Percentiles rank a stretch among this genome's conserved stretches.
These are phyloP conservation scores for Uronychia binucleata DNA, from an alignment of 73 alveolate species.

Conservation along the genomic window DNA sequence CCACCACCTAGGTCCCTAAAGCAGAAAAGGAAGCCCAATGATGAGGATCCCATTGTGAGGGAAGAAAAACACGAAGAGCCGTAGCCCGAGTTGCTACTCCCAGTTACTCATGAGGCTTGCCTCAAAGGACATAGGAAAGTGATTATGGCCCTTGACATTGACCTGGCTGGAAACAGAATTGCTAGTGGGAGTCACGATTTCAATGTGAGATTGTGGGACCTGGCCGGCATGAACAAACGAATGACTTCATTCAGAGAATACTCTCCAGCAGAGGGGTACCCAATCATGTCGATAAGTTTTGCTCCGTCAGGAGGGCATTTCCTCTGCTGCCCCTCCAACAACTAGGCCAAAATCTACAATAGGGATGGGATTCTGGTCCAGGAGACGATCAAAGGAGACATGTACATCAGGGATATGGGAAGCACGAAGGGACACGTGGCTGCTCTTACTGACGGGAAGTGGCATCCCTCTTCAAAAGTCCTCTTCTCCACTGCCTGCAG, in stretches of 20 bases:
- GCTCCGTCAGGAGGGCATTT: conserved; percentile 87
- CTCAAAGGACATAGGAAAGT: conserved; percentile 58
- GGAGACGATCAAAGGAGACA: conserved; percentile 93
- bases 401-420: conserved; percentile 88
- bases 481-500: conserved; percentile 82
- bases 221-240: conserved; percentile 67
- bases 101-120: conserved; percentile 59
- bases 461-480: conserved; percentile 86
- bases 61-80: background rate
- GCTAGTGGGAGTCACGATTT: conserved; percentile 69
- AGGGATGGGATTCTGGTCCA: conserved; percentile 88
- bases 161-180: conserved; percentile 57
- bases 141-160: conserved; percentile 63
- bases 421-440: conserved; percentile 96
- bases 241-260: conserved; percentile 54
- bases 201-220: conserved; percentile 70
- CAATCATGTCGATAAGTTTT: conserved; percentile 78
- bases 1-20: background rate
- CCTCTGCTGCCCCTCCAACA: conserved; percentile 77
- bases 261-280: conserved; percentile 82
- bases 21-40: background rate
- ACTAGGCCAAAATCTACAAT: conserved; percentile 85
- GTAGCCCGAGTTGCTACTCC: conserved; percentile 31
- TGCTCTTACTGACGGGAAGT: conserved; percentile 87
- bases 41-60: too few species aligned